Conservation (phyloP, 2,329 filamentous ascomycete species). For the Pseudogymnoascus sp. region DNA sequence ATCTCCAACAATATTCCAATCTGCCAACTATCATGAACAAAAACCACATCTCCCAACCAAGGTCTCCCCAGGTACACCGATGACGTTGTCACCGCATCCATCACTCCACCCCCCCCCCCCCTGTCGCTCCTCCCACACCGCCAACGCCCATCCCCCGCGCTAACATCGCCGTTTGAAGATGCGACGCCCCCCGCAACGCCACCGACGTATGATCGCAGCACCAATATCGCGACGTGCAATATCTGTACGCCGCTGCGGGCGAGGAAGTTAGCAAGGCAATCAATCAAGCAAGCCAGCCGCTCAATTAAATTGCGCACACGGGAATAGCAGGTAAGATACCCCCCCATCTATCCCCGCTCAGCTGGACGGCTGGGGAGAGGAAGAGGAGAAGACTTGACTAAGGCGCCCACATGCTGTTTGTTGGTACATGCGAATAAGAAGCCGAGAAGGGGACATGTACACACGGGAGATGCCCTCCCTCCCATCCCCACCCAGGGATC, state of each 20-base stretch:
- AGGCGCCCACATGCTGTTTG: no score
- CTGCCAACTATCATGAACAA: conserved; percentile 3
- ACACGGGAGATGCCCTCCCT: no score
- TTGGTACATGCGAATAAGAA: no score
- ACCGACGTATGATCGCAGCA: neutral
- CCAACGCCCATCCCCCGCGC: neutral
- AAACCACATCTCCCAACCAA: neutral
- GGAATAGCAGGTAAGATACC: no score
- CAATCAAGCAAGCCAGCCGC: neutral
- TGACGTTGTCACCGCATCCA: neutral
- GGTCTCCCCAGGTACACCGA: neutral
- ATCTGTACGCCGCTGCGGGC: neutral
- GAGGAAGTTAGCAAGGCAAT: neutral
- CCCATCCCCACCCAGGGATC: neutral
- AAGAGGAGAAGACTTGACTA: no score
- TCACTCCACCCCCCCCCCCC: neutral
- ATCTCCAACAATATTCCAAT: neutral
- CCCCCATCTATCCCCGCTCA: neutral
- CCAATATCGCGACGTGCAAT: neutral
- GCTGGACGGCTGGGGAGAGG: neutral
- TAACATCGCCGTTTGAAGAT: neutral
- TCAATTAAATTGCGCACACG: no score
- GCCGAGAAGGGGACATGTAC: no score
- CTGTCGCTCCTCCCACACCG: conserved; percentile 1
- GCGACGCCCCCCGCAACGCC: conserved; percentile 3